Conservation (phyloP, 345 rosid genomes). For the Draba incana region DNA sequence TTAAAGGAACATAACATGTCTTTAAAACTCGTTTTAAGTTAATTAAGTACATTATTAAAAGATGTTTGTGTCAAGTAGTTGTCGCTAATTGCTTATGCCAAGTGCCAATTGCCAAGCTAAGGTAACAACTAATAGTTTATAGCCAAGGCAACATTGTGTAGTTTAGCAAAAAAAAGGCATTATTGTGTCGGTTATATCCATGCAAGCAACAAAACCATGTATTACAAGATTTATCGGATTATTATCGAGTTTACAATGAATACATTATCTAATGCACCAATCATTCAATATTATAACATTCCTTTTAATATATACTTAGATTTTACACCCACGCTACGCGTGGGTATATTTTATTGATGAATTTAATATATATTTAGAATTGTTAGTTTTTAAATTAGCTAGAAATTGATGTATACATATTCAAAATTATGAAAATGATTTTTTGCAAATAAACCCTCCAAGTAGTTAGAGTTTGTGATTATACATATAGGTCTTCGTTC, state of each 20-base stretch:
- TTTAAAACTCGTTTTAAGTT: background rate
- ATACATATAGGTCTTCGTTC: too few relatives aligned
- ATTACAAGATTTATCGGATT: background rate
- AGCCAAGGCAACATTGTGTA: background rate
- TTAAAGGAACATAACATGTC: slow-evolving; percentile 24
- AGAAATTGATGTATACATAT: too few relatives aligned
- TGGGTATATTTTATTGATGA: too few relatives aligned
- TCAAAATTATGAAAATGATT: too few relatives aligned
- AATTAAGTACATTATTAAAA: slow-evolving; percentile 4
- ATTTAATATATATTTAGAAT: too few relatives aligned
- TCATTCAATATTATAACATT: background rate
- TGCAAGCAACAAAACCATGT: slow-evolving; percentile 21
- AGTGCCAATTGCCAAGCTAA: slow-evolving; percentile 17
- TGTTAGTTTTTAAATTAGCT: too few relatives aligned
- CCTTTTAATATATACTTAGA: slow-evolving; percentile 9
- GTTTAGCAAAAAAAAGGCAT: background rate
- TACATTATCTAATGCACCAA: slow-evolving; percentile 1
- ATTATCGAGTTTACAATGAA: background rate
- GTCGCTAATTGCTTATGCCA: slow-evolving; percentile 36
- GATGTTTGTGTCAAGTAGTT: slow-evolving; percentile 16
- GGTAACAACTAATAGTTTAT: slow-evolving; percentile 9
- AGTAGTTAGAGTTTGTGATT: too few relatives aligned
- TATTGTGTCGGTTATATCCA: slow-evolving; percentile 33
- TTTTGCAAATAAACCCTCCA: too few relatives aligned
- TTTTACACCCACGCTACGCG: too few relatives aligned